Percentiles rank a stretch among this genome's conserved stretches.
phyloP scores from a whole-genome alignment of 768 basidiomycete genomes.

The Amanita fuliginea region DNA sequence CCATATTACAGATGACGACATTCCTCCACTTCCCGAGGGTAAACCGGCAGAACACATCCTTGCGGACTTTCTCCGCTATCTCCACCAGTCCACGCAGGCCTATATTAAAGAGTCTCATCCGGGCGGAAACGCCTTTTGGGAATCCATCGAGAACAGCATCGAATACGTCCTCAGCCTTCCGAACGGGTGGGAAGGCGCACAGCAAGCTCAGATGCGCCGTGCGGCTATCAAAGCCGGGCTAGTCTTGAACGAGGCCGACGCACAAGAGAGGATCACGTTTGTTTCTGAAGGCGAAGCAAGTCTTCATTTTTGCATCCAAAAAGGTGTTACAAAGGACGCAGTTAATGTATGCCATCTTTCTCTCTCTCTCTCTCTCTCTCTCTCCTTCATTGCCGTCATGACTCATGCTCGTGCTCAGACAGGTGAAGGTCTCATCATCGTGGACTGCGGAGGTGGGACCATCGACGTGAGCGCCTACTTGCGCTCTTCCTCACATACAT shows the following conservation, averaged over 20 bases:
- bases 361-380: background rate
- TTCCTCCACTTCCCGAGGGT: constrained; percentile 24
- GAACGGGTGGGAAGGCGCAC: constrained; percentile 44
- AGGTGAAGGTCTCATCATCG: background rate
- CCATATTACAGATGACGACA: constrained; percentile 13
- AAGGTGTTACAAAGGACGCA: constrained; percentile 17
- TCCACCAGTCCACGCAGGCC: constrained; percentile 22
- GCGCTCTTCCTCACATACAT: background rate
- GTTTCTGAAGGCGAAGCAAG: constrained; percentile 49
- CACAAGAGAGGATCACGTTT: constrained; percentile 29
- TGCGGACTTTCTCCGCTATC: constrained; percentile 29
- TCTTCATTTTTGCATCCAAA: constrained; percentile 31
- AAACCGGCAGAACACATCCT: constrained; percentile 25
- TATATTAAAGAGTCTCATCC: constrained; percentile 27
- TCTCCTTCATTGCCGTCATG: background rate
- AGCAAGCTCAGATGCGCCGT: constrained; percentile 36
- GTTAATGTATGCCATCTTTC: constrained; percentile 21
- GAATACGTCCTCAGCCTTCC: constrained; percentile 37
- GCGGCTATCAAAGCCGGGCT: constrained; percentile 37
- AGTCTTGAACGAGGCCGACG: constrained; percentile 21
- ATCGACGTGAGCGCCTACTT: background rate
- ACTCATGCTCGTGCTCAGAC: background rate
- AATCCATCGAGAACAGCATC: constrained; percentile 17
- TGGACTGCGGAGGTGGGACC: constrained; percentile 1
- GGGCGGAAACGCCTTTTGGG: background rate